Percentiles rank a stretch among this genome's conserved stretches.
These are phyloP conservation scores for Lanmaoa pseudosensibilis DNA, from an alignment of 768 basidiomycete species.

Conservation along the genomic window DNA sequence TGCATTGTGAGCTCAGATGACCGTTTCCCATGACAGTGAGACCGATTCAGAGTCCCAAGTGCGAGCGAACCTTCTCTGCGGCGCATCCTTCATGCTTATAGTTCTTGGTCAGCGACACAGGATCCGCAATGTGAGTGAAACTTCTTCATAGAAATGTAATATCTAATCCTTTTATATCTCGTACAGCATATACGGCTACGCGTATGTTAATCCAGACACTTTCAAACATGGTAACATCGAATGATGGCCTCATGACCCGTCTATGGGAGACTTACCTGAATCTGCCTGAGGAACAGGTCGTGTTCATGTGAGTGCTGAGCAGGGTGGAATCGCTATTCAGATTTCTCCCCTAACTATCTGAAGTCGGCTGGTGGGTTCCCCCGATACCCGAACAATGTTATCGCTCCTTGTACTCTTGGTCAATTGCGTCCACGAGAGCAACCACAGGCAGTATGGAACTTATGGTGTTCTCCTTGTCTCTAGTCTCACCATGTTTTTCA, in stretches of 20 bases:
- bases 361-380: slow-evolving; percentile 63
- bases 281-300: slow-evolving; percentile 68
- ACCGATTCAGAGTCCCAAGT: slow-evolving; percentile 40
- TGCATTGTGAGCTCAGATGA: slow-evolving; percentile 60
- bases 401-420: slow-evolving; percentile 68
- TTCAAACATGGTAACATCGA: slow-evolving; percentile 81
- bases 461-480: slow-evolving; percentile 6
- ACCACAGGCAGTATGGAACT: slow-evolving; percentile 52
- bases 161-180: background rate
- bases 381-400: slow-evolving; percentile 59
- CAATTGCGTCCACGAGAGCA: slow-evolving; percentile 66
- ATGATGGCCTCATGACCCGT: slow-evolving; percentile 53
- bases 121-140: slow-evolving; percentile 52
- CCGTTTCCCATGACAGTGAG: background rate
- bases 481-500: background rate
- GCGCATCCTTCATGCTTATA: slow-evolving; percentile 66
- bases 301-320: slow-evolving; percentile 63
- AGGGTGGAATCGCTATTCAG: background rate
- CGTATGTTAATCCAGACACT: slow-evolving; percentile 74
- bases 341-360: slow-evolving; percentile 8
- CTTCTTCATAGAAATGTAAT: slow-evolving; percentile 1
- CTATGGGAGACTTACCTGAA: slow-evolving; percentile 67
- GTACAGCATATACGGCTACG: slow-evolving; percentile 58
- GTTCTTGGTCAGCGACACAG: slow-evolving; percentile 71
- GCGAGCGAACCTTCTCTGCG: slow-evolving; percentile 72